A percentile compares a stretch with the other conserved stretches of the same genome.
phyloP scores from a whole-genome alignment of 441 rosid genomes.

The Pelargonium australe region DNA sequence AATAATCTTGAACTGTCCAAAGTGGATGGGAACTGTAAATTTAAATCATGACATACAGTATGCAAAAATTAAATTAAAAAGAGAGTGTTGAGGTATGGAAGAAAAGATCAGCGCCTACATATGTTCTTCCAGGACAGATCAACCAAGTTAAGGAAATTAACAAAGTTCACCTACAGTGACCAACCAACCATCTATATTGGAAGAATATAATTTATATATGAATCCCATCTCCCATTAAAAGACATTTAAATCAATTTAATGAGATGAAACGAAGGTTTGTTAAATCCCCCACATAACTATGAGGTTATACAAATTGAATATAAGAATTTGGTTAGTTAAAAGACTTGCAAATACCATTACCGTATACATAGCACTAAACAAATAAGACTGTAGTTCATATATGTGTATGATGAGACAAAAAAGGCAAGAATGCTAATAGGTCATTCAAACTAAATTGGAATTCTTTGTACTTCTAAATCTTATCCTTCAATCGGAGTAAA shows the following conservation, averaged over 20 bases:
- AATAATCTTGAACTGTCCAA: background rate
- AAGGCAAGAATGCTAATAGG: constrained; percentile 1
- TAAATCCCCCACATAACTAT: background rate
- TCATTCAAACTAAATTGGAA: background rate
- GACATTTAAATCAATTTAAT: background rate
- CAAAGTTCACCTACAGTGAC: background rate
- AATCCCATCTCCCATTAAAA: background rate
- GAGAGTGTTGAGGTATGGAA: background rate
- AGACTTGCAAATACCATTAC: background rate
- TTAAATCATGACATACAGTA: background rate
- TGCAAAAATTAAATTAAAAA: background rate
- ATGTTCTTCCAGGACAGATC: background rate
- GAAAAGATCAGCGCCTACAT: background rate
- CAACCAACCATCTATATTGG: background rate
- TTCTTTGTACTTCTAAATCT: background rate
- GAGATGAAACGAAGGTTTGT: background rate
- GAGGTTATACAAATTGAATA: background rate
- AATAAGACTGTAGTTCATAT: background rate
- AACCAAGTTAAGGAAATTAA: background rate
- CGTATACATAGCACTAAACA: background rate
- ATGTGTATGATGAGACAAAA: background rate
- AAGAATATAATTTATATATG: background rate
- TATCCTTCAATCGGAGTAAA: background rate
- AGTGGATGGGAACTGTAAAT: background rate
- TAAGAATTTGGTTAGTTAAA: background rate